Conservation (phyloP, 2,329 filamentous ascomycete species). For the Fusarium metavorans region DNA sequence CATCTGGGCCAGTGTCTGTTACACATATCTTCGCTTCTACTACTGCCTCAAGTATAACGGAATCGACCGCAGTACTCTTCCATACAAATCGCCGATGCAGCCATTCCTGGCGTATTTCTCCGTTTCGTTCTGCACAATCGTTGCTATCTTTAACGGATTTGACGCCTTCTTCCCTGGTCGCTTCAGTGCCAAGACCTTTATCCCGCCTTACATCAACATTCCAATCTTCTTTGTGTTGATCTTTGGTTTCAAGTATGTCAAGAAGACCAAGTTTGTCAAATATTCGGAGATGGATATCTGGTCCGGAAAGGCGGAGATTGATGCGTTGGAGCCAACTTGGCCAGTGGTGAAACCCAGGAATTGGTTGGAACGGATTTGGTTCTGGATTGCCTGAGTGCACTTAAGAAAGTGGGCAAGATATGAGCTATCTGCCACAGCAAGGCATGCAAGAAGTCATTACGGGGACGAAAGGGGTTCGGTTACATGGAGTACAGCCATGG, state of each 20-base stretch:
- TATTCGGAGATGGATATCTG: slow-evolving; percentile 31
- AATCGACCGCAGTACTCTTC: slow-evolving; percentile 3
- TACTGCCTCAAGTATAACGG: slow-evolving; percentile 7
- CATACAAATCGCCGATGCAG: background rate
- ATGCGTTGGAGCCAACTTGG: slow-evolving; percentile 65
- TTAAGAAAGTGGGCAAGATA: background rate
- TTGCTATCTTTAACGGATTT: slow-evolving; percentile 3
- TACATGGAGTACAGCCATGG: background rate
- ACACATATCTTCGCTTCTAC: slow-evolving; percentile 7
- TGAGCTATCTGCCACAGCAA: background rate
- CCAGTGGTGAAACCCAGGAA: slow-evolving; percentile 62
- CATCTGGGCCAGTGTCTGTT: background rate
- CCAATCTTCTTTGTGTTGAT: slow-evolving; percentile 72
- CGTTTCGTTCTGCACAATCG: background rate
- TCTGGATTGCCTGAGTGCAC: slow-evolving; percentile 61
- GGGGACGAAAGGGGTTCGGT: background rate
- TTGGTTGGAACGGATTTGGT: slow-evolving; percentile 64
- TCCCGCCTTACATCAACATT: slow-evolving; percentile 62
- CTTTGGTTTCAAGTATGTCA: slow-evolving; percentile 55
- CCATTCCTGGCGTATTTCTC: slow-evolving; percentile 2
- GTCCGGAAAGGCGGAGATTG: slow-evolving; percentile 44
- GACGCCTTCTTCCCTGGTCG: slow-evolving; percentile 6
- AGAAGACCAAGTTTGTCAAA: slow-evolving; percentile 18
- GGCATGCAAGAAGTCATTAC: background rate
- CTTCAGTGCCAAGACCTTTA: slow-evolving; percentile 1